Percentiles rank a stretch among this genome's conserved stretches.
Conservation (phyloP, 2,329 filamentous ascomycete genomes). For the Diaporthe citriasiana region DNA sequence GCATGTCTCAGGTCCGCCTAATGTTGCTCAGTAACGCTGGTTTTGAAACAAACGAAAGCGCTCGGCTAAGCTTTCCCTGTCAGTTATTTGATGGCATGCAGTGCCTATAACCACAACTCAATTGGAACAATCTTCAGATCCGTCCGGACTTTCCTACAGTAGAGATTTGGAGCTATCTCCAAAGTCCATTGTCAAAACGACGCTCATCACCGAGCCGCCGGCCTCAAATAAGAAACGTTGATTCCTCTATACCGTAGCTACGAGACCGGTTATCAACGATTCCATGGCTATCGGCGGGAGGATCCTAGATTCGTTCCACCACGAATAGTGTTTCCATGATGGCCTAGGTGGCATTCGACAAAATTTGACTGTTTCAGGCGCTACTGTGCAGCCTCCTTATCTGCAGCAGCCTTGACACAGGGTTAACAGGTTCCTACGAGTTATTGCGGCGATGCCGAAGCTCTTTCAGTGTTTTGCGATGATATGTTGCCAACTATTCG, state of each 20-base stretch:
- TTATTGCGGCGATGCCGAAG: too few relatives aligned
- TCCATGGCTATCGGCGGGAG: background rate
- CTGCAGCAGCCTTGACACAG: too few relatives aligned
- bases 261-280: background rate
- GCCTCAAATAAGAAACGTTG: background rate
- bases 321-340: background rate
- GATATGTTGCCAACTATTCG: background rate
- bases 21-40: constrained; percentile 9
- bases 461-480: background rate
- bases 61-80: constrained; percentile 29
- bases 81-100: constrained; percentile 4
- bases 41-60: constrained; percentile 32
- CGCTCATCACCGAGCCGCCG: background rate
- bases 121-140: constrained; percentile 1
- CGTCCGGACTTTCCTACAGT: background rate
- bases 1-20: constrained; percentile 32
- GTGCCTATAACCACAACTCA: background rate
- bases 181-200: background rate
- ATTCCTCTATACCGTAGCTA: background rate
- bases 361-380: background rate
- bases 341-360: background rate
- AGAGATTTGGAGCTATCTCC: background rate
- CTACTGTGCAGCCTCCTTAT: background rate
- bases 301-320: background rate
- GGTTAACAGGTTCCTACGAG: background rate